Conservation (phyloP, 164 flowering plant genomes). For the Magnolia changhungtana region DNA sequence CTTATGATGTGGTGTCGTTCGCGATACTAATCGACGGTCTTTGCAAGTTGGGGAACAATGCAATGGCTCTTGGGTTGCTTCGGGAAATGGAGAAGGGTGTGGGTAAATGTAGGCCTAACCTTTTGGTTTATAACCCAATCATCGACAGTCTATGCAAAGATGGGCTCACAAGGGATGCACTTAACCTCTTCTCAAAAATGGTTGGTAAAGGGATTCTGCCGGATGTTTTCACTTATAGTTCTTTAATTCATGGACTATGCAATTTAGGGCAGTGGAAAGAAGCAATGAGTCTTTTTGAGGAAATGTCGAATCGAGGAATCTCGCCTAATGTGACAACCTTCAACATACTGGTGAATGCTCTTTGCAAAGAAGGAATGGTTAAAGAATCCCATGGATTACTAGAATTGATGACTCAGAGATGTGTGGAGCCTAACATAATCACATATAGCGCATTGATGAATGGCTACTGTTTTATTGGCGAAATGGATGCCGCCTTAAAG, state of each 20-base stretch:
- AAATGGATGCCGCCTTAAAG: neutral
- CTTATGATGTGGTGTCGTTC: conserved; percentile 11
- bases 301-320: neutral
- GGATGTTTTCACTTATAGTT: conserved; percentile 5
- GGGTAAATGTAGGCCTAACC: neutral
- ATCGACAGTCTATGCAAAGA: conserved; percentile 8
- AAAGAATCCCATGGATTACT: neutral
- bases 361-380: conserved; percentile 2
- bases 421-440: neutral
- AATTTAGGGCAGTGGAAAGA: neutral
- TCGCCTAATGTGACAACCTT: neutral
- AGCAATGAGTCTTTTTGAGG: neutral
- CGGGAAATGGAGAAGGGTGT: conserved; percentile 1
- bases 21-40: conserved; percentile 15
- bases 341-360: neutral
- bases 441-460: neutral
- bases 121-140: neutral
- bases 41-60: conserved; percentile 13
- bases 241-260: conserved; percentile 3
- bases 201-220: neutral
- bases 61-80: conserved; percentile 6
- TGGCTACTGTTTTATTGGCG: neutral
- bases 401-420: neutral
- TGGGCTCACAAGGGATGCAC: neutral
- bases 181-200: neutral